A percentile compares a stretch with the other conserved stretches of the same genome.
phyloP scores from a whole-genome alignment of 768 basidiomycete genomes.

The Tubosaeta sp. region DNA sequence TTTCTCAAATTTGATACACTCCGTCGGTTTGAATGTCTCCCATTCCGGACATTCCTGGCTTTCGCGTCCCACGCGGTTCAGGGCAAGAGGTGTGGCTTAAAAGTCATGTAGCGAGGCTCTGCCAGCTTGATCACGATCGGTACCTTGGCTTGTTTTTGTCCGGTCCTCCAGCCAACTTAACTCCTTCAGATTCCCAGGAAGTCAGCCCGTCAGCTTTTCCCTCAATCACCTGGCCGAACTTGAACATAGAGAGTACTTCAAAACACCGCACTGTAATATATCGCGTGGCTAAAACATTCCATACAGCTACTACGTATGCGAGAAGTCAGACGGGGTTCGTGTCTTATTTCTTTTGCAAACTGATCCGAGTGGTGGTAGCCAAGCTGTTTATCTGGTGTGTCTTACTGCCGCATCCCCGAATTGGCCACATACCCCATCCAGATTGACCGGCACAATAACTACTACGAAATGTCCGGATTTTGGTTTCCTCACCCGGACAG shows the following conservation, averaged over 20 bases:
- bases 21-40: constrained; percentile 37
- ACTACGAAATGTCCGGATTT: constrained; percentile 68
- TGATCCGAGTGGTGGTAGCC: constrained; percentile 46
- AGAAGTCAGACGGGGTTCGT: constrained; percentile 95
- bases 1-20: background rate
- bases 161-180: constrained; percentile 3
- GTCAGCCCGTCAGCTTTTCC: constrained; percentile 92
- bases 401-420: background rate
- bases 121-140: constrained; percentile 63
- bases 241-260: constrained; percentile 72
- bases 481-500: constrained; percentile 89
- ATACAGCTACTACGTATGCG: constrained; percentile 95
- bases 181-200: constrained; percentile 78
- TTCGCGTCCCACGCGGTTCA: constrained; percentile 48
- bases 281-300: constrained; percentile 13
- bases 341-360: constrained; percentile 80
- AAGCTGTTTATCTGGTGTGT: constrained; percentile 74
- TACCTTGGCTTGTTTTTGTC: constrained; percentile 29
- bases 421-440: constrained; percentile 30
- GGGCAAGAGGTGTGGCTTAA: constrained; percentile 67
- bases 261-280: background rate
- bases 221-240: constrained; percentile 65
- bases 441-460: constrained; percentile 94
- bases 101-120: constrained; percentile 56
- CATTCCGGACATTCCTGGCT: constrained; percentile 72